phyloP scores from a whole-genome alignment of 805 yeast species.

The Candida tibetensis region DNA sequence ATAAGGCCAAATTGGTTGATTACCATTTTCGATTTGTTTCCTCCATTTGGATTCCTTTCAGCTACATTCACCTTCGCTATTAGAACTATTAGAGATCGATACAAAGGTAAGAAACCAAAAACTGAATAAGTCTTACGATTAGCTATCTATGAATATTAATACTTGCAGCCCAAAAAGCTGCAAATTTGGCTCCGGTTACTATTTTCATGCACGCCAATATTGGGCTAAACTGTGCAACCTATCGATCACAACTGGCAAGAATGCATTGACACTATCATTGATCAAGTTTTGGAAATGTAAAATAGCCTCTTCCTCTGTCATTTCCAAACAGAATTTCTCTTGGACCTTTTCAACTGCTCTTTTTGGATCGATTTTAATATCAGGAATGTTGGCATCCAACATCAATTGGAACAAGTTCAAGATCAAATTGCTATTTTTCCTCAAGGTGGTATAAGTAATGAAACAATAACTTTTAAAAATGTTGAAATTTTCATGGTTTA shows the following conservation, averaged over 20 bases:
- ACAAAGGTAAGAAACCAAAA: slow-evolving; percentile 5
- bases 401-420: slow-evolving; percentile 88
- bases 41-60: slow-evolving; percentile 14
- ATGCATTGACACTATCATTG: slow-evolving; percentile 90
- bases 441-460: slow-evolving; percentile 84
- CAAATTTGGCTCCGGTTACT: background rate
- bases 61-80: slow-evolving; percentile 9
- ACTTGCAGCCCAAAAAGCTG: background rate
- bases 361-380: slow-evolving; percentile 76
- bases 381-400: slow-evolving; percentile 93
- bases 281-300: slow-evolving; percentile 91
- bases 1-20: slow-evolving; percentile 31
- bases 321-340: slow-evolving; percentile 88
- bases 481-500: slow-evolving; percentile 77
- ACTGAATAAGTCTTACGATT: background rate
- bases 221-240: slow-evolving; percentile 94
- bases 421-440: slow-evolving; percentile 87
- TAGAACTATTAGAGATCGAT: slow-evolving; percentile 7
- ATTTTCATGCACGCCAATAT: slow-evolving; percentile 81
- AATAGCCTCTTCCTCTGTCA: slow-evolving; percentile 95
- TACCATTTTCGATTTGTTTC: slow-evolving; percentile 11
- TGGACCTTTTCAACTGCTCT: slow-evolving; percentile 88
- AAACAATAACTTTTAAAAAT: slow-evolving; percentile 91
- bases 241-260: slow-evolving; percentile 92
- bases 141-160: too few species aligned